Base-by-base conservation (phyloP, 2,329 filamentous ascomycete species). In the Bipolaris oryzae region DNA sequence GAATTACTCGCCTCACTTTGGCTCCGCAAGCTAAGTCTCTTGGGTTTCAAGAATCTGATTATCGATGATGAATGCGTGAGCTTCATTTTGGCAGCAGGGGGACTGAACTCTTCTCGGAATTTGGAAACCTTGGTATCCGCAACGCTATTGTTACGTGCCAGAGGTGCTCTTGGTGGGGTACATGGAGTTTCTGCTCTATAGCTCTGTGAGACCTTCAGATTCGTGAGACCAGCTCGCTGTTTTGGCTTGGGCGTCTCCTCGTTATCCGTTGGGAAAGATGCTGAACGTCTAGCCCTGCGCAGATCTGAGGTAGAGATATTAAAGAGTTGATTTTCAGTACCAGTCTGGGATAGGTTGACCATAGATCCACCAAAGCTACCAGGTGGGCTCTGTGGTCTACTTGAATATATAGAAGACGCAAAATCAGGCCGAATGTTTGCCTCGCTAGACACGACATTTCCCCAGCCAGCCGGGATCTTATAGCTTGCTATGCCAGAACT, bases 371-470 rank as follows among this genome's bases (percentile, higher is more conserved):
- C 62, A 50, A 64, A 67, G 50, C 72, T 75, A 9, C 70, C 71
- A 13, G 61, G 68, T n/a, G 72, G 70, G 48, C 76, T 78, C 9
- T 77, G 62, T 35, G 76, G 70, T 62, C 78, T 61, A 28, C 72
- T 73, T 1, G 75, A 77, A 41, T 79, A 80, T 16, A 78, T 66
- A 0, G 78, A 80, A 0, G 77, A 79, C 15, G 63, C 62, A n/a
- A 63, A 51, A 52, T 70, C 66, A 21, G 51, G 46, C 38, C 51
- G 58, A 18, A 60, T 42, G 39, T 64, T 57, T 23, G 38, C 41
- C 11, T 65, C 61, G 3, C 53, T 37, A 2, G 57, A 33, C 5
- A 76, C 31, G 3, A 78, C 72, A 25, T 65, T 73, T 3, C 75
- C 77, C 76, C 77, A 78, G 46, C 56, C 67, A n/a, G 63, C 66